Percentiles rank a stretch among this genome's conserved stretches.
phyloP scores from a whole-genome alignment of 495 filamentous ascomycete genomes.

The Oleoguttula mirabilis region DNA sequence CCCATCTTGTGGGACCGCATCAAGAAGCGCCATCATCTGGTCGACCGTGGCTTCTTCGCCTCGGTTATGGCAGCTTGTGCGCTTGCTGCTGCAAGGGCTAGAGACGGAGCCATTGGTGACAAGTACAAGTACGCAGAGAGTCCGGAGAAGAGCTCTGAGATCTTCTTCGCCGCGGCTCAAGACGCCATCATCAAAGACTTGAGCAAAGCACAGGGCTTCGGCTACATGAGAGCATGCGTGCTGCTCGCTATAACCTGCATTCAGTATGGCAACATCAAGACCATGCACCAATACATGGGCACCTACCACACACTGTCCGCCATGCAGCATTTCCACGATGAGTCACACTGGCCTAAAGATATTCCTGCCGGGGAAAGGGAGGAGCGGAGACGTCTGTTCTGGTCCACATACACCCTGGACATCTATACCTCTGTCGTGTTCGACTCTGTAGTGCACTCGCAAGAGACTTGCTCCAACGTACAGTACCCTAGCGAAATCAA shows the following conservation, averaged over 20 bases:
- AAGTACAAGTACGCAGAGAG: conserved; percentile 26
- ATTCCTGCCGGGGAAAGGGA: conserved; percentile 36
- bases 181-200: conserved; percentile 34
- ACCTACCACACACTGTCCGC: conserved; percentile 36
- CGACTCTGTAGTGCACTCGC: conserved; percentile 35
- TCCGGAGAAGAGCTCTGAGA: conserved; percentile 29
- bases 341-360: conserved; percentile 37
- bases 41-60: conserved; percentile 35
- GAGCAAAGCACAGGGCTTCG: conserved; percentile 29
- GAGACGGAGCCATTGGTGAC: conserved; percentile 36
- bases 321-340: conserved; percentile 38
- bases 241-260: conserved; percentile 38
- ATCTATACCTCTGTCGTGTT: conserved; percentile 40
- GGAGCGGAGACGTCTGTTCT: conserved; percentile 40
- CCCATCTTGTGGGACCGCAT: conserved; percentile 31
- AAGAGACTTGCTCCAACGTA: conserved; percentile 35
- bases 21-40: conserved; percentile 31
- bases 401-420: conserved; percentile 43
- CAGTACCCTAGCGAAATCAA: conserved; percentile 36
- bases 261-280: conserved; percentile 36
- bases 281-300: conserved; percentile 39
- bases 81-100: conserved; percentile 34
- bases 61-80: conserved; percentile 40
- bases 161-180: conserved; percentile 38
- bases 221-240: conserved; percentile 37